Percentiles rank a stretch among this genome's conserved stretches.
These are phyloP conservation scores for Eudorina sp. DNA, from an alignment of 139 green algal species.

Conservation along the genomic window DNA sequence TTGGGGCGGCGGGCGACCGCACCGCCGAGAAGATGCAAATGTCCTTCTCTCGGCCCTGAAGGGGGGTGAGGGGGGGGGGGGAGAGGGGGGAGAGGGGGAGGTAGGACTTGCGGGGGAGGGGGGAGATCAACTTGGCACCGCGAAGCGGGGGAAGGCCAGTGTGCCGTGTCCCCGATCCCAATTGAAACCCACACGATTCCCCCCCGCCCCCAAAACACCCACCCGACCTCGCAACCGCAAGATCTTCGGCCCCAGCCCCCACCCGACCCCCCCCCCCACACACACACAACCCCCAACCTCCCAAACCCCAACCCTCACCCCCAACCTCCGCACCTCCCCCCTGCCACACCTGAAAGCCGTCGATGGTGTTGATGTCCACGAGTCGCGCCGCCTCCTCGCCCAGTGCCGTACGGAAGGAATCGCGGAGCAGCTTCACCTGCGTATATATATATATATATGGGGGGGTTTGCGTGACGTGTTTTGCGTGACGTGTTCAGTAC, in stretches of 20 bases:
- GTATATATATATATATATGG: background rate
- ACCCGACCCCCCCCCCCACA: no score
- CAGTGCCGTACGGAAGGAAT: conserved; percentile 69
- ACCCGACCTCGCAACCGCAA: no score
- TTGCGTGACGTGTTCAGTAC: no score
- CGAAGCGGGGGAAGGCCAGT: no score
- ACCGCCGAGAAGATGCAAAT: conserved; percentile 89
- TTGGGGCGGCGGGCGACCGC: conserved; percentile 53
- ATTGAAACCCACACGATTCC: no score
- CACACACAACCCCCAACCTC: no score
- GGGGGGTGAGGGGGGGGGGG: background rate
- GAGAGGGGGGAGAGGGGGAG: background rate
- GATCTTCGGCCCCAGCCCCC: no score
- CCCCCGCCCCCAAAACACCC: no score
- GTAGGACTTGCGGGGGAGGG: background rate
- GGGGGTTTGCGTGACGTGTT: no score
- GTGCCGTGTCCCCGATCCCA: no score
- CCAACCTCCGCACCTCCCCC: no score
- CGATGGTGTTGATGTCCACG: conserved; percentile 96
- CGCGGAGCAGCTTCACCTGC: conserved; percentile 81
- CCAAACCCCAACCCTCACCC: background rate
- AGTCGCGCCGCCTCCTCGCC: conserved; percentile 69
- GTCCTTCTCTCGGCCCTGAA: conserved; percentile 93
- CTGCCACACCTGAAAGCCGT: conserved; percentile 85
- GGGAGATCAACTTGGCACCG: no score